These are phyloP conservation scores for Tetrahymena elliotti DNA, from an alignment of 73 alveolate genomes.

Conservation along the genomic window DNA sequence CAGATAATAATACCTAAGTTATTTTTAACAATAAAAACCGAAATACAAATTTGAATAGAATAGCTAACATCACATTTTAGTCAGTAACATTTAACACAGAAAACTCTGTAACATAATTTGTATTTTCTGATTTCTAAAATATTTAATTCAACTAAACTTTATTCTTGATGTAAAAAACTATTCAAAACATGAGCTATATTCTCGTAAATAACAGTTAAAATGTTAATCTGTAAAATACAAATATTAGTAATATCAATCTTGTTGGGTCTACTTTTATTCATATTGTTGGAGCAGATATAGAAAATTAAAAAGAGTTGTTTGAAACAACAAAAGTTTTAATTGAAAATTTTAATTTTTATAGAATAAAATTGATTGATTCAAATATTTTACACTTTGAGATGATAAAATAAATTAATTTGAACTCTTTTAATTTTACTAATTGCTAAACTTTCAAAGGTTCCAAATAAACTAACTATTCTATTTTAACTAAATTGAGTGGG, in stretches of 20 bases:
- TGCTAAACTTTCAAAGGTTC: not conserved
- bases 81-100: not conserved
- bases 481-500: not conserved
- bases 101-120: not conserved
- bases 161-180: not conserved
- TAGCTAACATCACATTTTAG: not conserved
- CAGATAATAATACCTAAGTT: not conserved
- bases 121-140: not conserved
- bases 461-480: not conserved
- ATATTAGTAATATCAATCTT: no score
- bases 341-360: no score
- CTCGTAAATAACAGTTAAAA: no score
- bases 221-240: not conserved
- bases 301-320: not conserved
- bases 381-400: not conserved
- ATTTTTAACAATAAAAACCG: not conserved
- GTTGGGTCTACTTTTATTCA: not conserved
- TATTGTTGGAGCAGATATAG: not conserved
- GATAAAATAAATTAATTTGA: not conserved
- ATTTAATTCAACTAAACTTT: not conserved
- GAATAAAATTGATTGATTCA: not conserved
- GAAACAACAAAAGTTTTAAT: no score
- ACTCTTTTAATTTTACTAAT: no score
- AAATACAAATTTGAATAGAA: not conserved
- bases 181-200: not conserved